These are phyloP conservation scores for Populus tomentosa DNA, from an alignment of 441 rosid genomes.

Conservation along the genomic window DNA sequence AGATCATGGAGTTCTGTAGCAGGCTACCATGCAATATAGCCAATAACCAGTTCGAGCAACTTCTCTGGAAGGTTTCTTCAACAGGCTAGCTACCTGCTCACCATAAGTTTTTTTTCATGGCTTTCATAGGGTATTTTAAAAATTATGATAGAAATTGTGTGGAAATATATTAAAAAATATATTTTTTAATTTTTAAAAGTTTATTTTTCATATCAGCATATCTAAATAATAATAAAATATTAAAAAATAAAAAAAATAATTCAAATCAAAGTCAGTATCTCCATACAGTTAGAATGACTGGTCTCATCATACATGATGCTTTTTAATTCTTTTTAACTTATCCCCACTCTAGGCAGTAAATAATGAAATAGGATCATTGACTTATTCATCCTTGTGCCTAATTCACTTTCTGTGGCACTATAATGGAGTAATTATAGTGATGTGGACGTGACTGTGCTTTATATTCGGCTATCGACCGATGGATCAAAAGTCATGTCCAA, in stretches of 20 bases:
- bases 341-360: constrained; percentile 26
- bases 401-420: constrained; percentile 11
- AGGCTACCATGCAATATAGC: neutral
- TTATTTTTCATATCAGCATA: too few relatives aligned
- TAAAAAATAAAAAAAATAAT: too few relatives aligned
- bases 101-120: too few relatives aligned
- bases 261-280: too few relatives aligned
- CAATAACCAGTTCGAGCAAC: neutral
- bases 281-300: neutral
- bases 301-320: constrained; percentile 3
- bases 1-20: neutral
- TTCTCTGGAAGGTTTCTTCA: neutral
- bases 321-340: neutral
- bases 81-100: neutral
- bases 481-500: neutral
- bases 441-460: constrained; percentile 9
- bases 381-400: constrained; percentile 25
- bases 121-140: too few relatives aligned
- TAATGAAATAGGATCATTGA: constrained; percentile 26
- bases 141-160: too few relatives aligned
- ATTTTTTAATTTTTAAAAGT: too few relatives aligned
- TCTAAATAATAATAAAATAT: too few relatives aligned
- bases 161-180: neutral
- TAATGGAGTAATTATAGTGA: constrained; percentile 20
- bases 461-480: neutral